Conservation (phyloP, 768 basidiomycete genomes). For the Leucocoprinus sp. region DNA sequence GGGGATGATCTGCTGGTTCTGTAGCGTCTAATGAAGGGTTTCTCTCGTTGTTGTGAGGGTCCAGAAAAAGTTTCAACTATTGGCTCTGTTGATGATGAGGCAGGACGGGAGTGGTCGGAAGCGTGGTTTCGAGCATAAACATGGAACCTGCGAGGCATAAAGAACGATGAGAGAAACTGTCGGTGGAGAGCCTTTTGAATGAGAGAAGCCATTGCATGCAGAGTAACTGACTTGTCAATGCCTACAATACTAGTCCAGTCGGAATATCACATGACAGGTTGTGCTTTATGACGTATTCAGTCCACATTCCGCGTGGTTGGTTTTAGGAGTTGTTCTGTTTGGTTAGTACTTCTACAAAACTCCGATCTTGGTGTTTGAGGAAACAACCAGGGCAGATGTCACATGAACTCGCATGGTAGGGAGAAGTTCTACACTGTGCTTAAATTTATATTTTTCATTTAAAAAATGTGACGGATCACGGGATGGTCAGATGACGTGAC, state of each 20-base stretch:
- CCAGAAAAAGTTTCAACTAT: conserved; percentile 6
- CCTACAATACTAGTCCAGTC: too few relatives aligned
- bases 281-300: neutral
- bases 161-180: neutral
- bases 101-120: neutral
- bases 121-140: neutral
- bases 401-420: too few relatives aligned
- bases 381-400: too few relatives aligned
- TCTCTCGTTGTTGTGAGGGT: conserved; percentile 3
- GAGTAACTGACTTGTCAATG: neutral
- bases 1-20: conserved; percentile 17
- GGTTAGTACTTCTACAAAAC: too few relatives aligned
- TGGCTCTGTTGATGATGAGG: conserved; percentile 2
- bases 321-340: too few relatives aligned
- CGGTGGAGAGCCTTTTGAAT: neutral
- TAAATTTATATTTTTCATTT: too few relatives aligned
- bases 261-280: conserved; percentile 6
- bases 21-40: conserved; percentile 12
- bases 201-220: conserved; percentile 8
- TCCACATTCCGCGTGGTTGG: neutral
- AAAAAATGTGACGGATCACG: neutral
- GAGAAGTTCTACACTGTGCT: too few relatives aligned
- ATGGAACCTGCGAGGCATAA: neutral
- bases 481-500: conserved; percentile 1
- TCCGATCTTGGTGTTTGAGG: too few relatives aligned